Base-by-base conservation (phyloP, 352 stramenopile genomes). In the Globisporangium carolinianum region DNA sequence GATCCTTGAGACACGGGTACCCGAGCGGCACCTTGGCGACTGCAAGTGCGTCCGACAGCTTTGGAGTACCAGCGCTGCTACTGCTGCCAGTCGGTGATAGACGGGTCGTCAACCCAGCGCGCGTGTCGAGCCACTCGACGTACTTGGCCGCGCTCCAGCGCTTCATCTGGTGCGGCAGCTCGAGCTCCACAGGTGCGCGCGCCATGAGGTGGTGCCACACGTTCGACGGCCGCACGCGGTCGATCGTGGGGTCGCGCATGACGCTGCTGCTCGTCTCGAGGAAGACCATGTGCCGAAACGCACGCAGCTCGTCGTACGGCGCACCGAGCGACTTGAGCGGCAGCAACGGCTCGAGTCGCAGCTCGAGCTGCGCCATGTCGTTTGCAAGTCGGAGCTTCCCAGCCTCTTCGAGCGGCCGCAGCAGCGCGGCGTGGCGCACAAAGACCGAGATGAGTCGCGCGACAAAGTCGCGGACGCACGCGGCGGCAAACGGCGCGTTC, bases 131-230 rank as follows among this genome's bases (percentile, higher is more conserved):
- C 83, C 83, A 95, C 12, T 88, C 72, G 49, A 95, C 75, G 57
- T 95, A 95, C 63, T 86, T 84, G 38, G 74, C 71, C 35, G 79
- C 72, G 4, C 67, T 83, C 79, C 74, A 89, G 12, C 73, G 73
- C 71, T 88, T 90, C 58, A 80, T 75, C 47, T 91, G 78, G 56
- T 91, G 79, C 36, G 85, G 85, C 12, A 91, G 56, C 65, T 91
- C 77, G 45, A 95, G 57, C 67, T 89, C 83, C 15, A 73, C 57
- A 4, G 83, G 83, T 24, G 71, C 83, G 3, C 83, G 78, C 43
- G 78, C 71, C 36, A 89, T 87, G 54, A 95, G 57, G 49, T 95
- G 81, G 51, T 95, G 85, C 83, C 85, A 95, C 51, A 95, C 80
- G 15, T 92, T 95, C 55, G 81, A 89, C 3, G 85, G 85, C 0